These are phyloP conservation scores for Termitomyces sp. DNA, from an alignment of 768 basidiomycete species.

Conservation along the genomic window DNA sequence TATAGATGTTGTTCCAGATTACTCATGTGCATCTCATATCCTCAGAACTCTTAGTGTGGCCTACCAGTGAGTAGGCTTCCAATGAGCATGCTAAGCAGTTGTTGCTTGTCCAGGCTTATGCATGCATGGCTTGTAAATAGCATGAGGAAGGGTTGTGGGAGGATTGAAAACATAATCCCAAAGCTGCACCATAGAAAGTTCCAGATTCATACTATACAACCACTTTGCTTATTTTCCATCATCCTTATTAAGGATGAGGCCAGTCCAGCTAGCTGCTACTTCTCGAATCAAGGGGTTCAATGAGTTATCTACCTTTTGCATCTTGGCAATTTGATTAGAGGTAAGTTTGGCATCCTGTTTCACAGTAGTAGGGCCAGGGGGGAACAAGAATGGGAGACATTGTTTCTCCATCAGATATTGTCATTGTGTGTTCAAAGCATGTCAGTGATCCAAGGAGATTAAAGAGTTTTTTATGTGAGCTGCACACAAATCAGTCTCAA, in stretches of 20 bases:
- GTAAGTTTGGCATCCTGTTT: neutral
- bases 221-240: neutral
- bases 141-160: neutral
- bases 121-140: neutral
- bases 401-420: neutral
- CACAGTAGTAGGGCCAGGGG: too few relatives aligned
- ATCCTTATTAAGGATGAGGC: neutral
- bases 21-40: too few relatives aligned
- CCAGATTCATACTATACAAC: neutral
- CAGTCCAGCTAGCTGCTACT: neutral
- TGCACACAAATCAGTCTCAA: too few relatives aligned
- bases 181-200: neutral
- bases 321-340: neutral
- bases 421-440: neutral
- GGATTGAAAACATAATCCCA: neutral
- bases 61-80: too few relatives aligned
- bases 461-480: neutral
- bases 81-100: neutral
- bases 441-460: neutral
- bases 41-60: too few relatives aligned
- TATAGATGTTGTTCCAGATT: too few relatives aligned
- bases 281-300: neutral
- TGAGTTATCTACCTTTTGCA: neutral
- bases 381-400: neutral
- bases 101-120: neutral